Evolutionary conservation across 208 protist species (phyloP).

Genomic region (Vickermania spadyakhi): DNA sequence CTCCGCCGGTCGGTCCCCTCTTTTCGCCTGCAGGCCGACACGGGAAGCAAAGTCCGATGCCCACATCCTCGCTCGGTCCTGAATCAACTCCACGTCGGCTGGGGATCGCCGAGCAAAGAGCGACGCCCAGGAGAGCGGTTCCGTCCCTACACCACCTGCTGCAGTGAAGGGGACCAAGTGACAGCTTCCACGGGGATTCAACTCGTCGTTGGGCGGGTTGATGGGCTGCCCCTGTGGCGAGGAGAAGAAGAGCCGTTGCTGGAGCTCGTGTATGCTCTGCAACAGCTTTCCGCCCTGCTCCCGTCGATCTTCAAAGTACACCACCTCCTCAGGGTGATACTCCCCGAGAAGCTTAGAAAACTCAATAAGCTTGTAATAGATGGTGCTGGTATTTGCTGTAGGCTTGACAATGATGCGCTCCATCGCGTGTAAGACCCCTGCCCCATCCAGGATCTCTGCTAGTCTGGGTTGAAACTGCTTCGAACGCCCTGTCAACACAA

Average conservation of each 20-base stretch:
- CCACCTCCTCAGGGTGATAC: conserved; percentile 32
- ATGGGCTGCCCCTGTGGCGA: not conserved
- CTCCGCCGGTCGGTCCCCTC: too few relatives aligned
- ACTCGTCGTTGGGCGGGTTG: not conserved
- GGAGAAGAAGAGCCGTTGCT: conserved; percentile 18
- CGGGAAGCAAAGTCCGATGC: too few relatives aligned
- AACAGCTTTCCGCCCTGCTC: conserved; percentile 49
- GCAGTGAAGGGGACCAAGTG: not conserved
- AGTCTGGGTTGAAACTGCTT: conserved; percentile 50
- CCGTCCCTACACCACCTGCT: too few relatives aligned
- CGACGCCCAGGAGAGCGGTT: too few relatives aligned
- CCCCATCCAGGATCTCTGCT: conserved; percentile 37
- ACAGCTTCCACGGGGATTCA: not conserved
- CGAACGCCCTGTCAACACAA: conserved; percentile 63
- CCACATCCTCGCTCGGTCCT: too few relatives aligned
- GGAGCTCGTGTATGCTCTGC: conserved; percentile 38
- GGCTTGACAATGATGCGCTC: conserved; percentile 58
- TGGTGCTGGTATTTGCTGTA: conserved; percentile 50
- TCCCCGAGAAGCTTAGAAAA: conserved; percentile 39
- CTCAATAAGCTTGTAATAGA: conserved; percentile 59
- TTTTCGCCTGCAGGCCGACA: too few relatives aligned
- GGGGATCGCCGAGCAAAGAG: too few relatives aligned
- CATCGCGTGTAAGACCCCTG: conserved; percentile 27
- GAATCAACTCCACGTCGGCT: too few relatives aligned
- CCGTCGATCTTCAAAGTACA: conserved; percentile 78